phyloP scores from a whole-genome alignment of 495 filamentous ascomycete genomes.

The Lophiostoma macrostomum region DNA sequence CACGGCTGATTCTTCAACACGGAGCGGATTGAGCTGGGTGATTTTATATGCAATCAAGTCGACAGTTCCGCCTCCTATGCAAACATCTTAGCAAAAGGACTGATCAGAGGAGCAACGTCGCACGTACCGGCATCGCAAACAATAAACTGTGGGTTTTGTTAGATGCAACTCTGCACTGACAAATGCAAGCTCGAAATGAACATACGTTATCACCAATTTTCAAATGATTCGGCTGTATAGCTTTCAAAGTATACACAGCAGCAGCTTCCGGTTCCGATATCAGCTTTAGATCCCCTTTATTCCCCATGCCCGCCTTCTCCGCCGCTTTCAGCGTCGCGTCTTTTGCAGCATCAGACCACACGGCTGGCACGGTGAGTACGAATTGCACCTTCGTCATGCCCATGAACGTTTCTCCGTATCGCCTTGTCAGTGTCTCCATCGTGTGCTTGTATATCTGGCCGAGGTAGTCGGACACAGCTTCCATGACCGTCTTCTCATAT shows the following conservation, averaged over 20 bases:
- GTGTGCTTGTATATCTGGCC: slow-evolving; percentile 67
- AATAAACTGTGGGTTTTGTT: no score
- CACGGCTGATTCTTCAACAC: slow-evolving; percentile 41
- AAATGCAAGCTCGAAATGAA: no score
- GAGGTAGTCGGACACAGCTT: slow-evolving; percentile 48
- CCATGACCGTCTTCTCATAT: slow-evolving; percentile 46
- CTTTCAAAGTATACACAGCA: slow-evolving; percentile 51
- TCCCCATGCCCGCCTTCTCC: slow-evolving; percentile 51
- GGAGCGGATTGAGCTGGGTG: slow-evolving; percentile 38
- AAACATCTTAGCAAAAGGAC: not conserved
- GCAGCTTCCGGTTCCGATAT: slow-evolving; percentile 64
- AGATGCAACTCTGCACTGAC: no score
- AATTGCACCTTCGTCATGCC: slow-evolving; percentile 44
- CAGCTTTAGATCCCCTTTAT: slow-evolving; percentile 46
- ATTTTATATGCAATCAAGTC: slow-evolving; percentile 45
- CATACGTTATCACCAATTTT: slow-evolving; percentile 41
- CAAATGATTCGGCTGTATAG: slow-evolving; percentile 41
- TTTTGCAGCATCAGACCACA: slow-evolving; percentile 48
- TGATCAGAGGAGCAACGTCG: not conserved
- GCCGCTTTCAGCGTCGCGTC: slow-evolving; percentile 45
- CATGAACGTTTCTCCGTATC: slow-evolving; percentile 47
- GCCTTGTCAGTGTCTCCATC: slow-evolving; percentile 64
- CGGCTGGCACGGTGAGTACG: slow-evolving; percentile 68
- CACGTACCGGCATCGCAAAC: slow-evolving; percentile 41
- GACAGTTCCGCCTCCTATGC: slow-evolving; percentile 43